Evolutionary conservation across 2,329 filamentous ascomycete species (phyloP).

Genomic region (Lachnellula arida): DNA sequence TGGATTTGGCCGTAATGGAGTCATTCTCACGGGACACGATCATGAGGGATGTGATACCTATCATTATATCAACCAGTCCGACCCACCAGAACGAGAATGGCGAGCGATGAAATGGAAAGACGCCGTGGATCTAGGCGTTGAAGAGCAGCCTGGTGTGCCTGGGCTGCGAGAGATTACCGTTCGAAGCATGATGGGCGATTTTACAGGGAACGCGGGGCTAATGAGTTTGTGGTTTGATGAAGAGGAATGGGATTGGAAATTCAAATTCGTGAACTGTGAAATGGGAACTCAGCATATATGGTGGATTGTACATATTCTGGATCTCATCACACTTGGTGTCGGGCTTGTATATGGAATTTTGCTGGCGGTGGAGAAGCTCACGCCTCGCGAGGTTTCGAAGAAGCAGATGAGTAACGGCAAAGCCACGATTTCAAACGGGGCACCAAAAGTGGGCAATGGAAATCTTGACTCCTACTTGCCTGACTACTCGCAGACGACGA

Average conservation of each 20-base stretch:
- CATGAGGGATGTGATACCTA: slow-evolving; percentile 90
- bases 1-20: slow-evolving; percentile 65
- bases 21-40: slow-evolving; percentile 91
- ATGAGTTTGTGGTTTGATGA: slow-evolving; percentile 86
- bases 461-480: not conserved
- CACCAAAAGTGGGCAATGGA: not conserved
- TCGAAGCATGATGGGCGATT: slow-evolving; percentile 97
- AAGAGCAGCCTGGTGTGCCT: slow-evolving; percentile 43
- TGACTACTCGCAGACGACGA: not conserved
- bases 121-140: slow-evolving; percentile 39
- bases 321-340: slow-evolving; percentile 35
- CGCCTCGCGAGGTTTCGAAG: not conserved
- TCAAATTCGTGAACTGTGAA: slow-evolving; percentile 73
- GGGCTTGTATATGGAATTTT: slow-evolving; percentile 16
- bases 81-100: slow-evolving; percentile 25
- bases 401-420: slow-evolving; percentile 2
- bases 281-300: slow-evolving; percentile 86
- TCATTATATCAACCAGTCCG: slow-evolving; percentile 71
- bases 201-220: slow-evolving; percentile 84
- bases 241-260: slow-evolving; percentile 68
- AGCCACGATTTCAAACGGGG: not conserved
- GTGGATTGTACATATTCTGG: slow-evolving; percentile 83
- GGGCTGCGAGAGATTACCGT: slow-evolving; percentile 87
- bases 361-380: not conserved
- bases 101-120: slow-evolving; percentile 44